Percentiles rank a stretch among this genome's conserved stretches.
Evolutionary conservation across 805 yeast species (phyloP).

Genomic region (Myxozyma neotropica): DNA sequence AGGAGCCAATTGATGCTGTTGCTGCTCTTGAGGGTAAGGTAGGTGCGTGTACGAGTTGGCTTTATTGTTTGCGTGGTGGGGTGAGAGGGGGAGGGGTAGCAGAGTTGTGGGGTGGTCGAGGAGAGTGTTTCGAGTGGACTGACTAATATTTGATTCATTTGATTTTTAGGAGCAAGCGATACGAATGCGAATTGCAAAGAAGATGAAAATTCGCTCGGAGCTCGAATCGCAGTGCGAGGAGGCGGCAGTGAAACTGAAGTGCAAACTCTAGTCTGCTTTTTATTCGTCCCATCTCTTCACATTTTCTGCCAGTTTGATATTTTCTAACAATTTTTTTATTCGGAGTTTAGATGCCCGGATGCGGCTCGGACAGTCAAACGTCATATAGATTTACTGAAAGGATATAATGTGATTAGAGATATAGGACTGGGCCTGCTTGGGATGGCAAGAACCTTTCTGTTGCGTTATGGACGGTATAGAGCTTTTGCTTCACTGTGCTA

Average conservation of each 20-base stretch:
- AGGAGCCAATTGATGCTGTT: not conserved
- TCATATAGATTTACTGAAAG: constrained; percentile 57
- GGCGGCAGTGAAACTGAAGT: constrained; percentile 22
- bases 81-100: constrained; percentile 3
- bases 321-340: no score
- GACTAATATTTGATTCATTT: no score
- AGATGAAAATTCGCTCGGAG: constrained; percentile 14
- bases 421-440: constrained; percentile 59
- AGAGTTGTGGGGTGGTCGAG: not conserved
- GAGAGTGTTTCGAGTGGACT: no score
- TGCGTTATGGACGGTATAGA: not conserved
- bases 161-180: constrained; percentile 17
- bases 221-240: constrained; percentile 26
- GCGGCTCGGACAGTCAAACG: constrained; percentile 52
- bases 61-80: not conserved
- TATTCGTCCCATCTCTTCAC: no score
- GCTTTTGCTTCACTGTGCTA: not conserved
- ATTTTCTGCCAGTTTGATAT: no score
- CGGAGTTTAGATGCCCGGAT: constrained; percentile 35
- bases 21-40: constrained; percentile 9
- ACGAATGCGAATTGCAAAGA: constrained; percentile 22
- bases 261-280: not conserved
- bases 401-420: constrained; percentile 67
- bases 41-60: constrained; percentile 2
- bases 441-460: constrained; percentile 44